Base-by-base conservation (phyloP, 345 rosid species). In the sweet orange (Citrus sinensis) region DNA sequence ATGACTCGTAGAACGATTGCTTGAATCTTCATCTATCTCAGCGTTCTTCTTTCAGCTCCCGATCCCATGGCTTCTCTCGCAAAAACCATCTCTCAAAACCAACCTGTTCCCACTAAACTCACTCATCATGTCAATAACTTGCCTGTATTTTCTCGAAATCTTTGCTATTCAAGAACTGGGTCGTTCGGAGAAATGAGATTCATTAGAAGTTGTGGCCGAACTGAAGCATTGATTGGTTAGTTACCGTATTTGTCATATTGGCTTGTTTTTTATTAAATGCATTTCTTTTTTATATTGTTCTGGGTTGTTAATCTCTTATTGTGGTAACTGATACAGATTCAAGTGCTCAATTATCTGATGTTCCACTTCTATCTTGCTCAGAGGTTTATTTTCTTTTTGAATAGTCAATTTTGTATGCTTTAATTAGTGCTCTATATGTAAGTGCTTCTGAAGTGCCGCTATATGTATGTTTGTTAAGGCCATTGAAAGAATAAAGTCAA, bases 341-440 rank as follows among this genome's bases (percentile, higher is more conserved):
- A 9, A 59, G 77, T 66, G 56, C 80, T 71, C 85, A 78, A 77
- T 75, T 67, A 32, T 80, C 83, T 58, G 85, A 85, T 73, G 83
- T 92, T 81, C 97, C 97, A 32, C 55, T 94, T 27, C 80, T 92
- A 34, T 83, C 95, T 37, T 77, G 87, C 83, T 76, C 80, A 27
- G 95, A 92, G 98, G 97, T 91, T 71, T 71, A 46, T 66, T 14
- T 73, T 16, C 20, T 32, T n/a, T 74, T 6, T 49, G 7, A 58
- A 17, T 32, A 2, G 4, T 58, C 13, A 7, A 22, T n/a, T 67
- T 74, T 58, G n/a, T 25, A 39, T 29, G 27, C 25, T 35, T 73
- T 35, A 46, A 46, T 3, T 11, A 22, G 24, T n/a, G 40, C 66
- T 35, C 59, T 39, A 9, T 66, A 30, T 64, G 16, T 37, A 32